These are phyloP conservation scores for Creolimax fragrantissima DNA, from an alignment of 78 protist genomes.

Conservation along the genomic window DNA sequence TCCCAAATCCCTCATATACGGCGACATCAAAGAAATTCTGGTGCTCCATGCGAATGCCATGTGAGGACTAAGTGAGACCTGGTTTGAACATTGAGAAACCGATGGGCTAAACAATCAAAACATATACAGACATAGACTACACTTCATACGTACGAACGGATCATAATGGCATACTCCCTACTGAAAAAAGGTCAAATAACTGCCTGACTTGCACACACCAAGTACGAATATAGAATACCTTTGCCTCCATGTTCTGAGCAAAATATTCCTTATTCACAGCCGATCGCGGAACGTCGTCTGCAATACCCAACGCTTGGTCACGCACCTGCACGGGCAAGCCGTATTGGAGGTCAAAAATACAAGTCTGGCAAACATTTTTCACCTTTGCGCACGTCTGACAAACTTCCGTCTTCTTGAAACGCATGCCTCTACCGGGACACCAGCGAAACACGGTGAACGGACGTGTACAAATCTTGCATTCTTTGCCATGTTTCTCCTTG, in stretches of 20 bases:
- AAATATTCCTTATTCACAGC: constrained; percentile 38
- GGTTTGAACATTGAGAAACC: too few species aligned
- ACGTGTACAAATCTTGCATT: constrained; percentile 59
- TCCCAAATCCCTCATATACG: too few species aligned
- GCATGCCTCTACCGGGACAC: constrained; percentile 12
- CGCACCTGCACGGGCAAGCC: constrained; percentile 83
- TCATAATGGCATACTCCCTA: too few species aligned
- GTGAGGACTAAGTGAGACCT: too few species aligned
- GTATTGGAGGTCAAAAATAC: constrained; percentile 80
- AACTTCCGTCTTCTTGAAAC: constrained; percentile 45
- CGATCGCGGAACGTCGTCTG: constrained; percentile 21
- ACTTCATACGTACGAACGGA: too few species aligned
- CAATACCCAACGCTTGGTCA: constrained; percentile 48
- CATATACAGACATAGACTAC: too few species aligned
- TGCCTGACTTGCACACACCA: too few species aligned
- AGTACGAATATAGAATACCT: too few species aligned
- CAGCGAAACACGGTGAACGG: constrained; percentile 72
- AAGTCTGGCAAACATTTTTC: constrained; percentile 90
- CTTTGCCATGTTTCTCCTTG: constrained; percentile 19
- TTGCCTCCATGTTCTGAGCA: constrained; percentile 24
- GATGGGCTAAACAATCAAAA: too few species aligned
- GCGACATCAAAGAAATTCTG: too few species aligned
- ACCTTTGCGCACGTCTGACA: constrained; percentile 84
- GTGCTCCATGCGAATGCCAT: too few species aligned
- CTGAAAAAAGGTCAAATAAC: too few species aligned